Base-by-base conservation (phyloP, 768 basidiomycete species). In the Baorangia bicolor region DNA sequence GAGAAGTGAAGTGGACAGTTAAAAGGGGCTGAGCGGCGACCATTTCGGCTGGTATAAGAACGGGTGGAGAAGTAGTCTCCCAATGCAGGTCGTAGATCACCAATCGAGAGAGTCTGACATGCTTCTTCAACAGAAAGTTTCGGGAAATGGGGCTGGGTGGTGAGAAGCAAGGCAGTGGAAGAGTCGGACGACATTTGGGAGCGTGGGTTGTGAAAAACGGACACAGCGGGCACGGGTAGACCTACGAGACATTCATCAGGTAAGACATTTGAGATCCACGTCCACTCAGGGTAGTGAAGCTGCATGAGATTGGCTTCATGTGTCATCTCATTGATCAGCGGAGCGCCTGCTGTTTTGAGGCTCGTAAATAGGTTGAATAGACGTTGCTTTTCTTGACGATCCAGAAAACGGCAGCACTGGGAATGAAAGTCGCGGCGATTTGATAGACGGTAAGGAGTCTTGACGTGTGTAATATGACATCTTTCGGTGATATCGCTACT, bases 381-480 rank as follows among this genome's bases (percentile, higher is more conserved):
- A 4, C 14, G 9, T n/a, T n/a, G n/a, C n/a, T n/a, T n/a, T n/a
- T n/a, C n/a, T n/a, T 53, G 55, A 1, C 14, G 43, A 31, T 62
- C 40, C 1, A 62, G 55, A 13, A 61, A 62, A 13, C 20, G 14
- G 23, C 51, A 50, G 23, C 55, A 61, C 38, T 62, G 61, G 2
- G 12, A 11, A 8, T 61, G 51, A 12, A 45, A 61, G 14, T 62
- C 16, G 2, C 14, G 25, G 3, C 3, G 30, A 21, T 61, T 61
- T 0, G 59, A 48, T 5, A 41, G 21, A 12, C 12, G 16, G 14
- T 62, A 61, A 2, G 54, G 61, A 0, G 4, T 41, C 34, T 62
- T 62, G 4, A 56, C n/a, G n/a, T n/a, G n/a, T n/a, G n/a, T n/a
- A n/a, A 62, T 61, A 14, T 61, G 61, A 10, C 59, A 62, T 1